Percentiles rank a stretch among this genome's conserved stretches.
Conservation (phyloP, 352 stramenopile genomes). For the Pelagophyceae sp. region DNA sequence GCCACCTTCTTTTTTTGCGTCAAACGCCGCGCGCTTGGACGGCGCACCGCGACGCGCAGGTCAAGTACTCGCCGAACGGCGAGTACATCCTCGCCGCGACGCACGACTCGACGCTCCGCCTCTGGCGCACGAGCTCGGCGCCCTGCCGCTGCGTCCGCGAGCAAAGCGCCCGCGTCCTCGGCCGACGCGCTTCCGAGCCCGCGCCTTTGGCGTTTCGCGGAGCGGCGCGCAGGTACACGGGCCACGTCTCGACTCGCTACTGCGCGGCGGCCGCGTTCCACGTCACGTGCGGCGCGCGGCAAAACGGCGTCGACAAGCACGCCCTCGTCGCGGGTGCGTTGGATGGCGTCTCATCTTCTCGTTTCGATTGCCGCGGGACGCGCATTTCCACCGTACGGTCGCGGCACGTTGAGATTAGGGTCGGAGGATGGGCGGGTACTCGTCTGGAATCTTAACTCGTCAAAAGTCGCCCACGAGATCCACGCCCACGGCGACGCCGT, state of each 20-base stretch:
- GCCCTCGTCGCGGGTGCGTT: neutral
- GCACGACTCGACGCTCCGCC: conserved; percentile 73
- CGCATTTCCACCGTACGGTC: neutral
- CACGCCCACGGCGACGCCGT: conserved; percentile 63
- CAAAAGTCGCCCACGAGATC: conserved; percentile 56
- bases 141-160: neutral
- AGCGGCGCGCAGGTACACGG: too few relatives aligned
- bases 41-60: neutral
- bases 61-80: conserved; percentile 81
- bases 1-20: neutral
- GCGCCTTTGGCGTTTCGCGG: too few relatives aligned
- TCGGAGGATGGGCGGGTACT: conserved; percentile 80
- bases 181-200: too few relatives aligned
- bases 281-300: neutral
- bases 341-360: neutral
- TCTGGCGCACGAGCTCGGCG: conserved; percentile 60
- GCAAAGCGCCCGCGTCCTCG: too few relatives aligned
- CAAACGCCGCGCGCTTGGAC: neutral
- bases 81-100: conserved; percentile 79
- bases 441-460: conserved; percentile 77
- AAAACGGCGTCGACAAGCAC: neutral
- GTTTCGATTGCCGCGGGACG: too few relatives aligned
- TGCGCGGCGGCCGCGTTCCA: conserved; percentile 21
- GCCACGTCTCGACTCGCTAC: conserved; percentile 20
- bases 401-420: conserved; percentile 38